Evolutionary conservation across 2,329 filamentous ascomycete genomes (phyloP).

Genomic region (Aureobasidium sp.): DNA sequence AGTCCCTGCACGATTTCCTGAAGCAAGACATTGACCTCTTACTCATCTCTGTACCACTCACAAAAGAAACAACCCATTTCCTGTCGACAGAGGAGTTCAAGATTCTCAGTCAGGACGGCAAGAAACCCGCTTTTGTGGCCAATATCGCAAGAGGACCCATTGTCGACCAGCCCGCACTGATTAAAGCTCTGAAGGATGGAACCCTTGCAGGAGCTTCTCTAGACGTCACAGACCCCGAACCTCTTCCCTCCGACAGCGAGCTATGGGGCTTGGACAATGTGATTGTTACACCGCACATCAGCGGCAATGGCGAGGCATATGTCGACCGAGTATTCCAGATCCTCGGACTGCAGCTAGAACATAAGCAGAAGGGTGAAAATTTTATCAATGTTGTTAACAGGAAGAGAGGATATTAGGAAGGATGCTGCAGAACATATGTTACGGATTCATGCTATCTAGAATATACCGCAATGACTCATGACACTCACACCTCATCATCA

Average conservation of each 20-base stretch:
- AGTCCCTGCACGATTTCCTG: conserved; percentile 46
- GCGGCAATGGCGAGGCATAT: conserved; percentile 48
- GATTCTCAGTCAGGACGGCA: conserved; percentile 23
- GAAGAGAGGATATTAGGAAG: conserved; percentile 49
- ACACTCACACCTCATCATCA: background rate
- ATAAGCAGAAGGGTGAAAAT: conserved; percentile 43
- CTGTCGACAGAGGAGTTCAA: conserved; percentile 48
- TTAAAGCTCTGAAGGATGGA: conserved; percentile 51
- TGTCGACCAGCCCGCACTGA: conserved; percentile 53
- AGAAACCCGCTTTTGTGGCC: conserved; percentile 45
- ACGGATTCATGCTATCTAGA: background rate
- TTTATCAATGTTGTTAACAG: conserved; percentile 56
- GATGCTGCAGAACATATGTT: background rate
- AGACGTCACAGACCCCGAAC: conserved; percentile 74
- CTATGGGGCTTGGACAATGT: conserved; percentile 64
- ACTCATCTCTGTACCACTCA: conserved; percentile 50
- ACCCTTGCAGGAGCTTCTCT: conserved; percentile 59
- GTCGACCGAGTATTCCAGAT: conserved; percentile 50
- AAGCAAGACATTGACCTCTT: conserved; percentile 49
- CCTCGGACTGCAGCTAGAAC: conserved; percentile 48
- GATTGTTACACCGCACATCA: conserved; percentile 61
- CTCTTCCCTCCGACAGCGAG: conserved; percentile 57
- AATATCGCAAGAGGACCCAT: conserved; percentile 64
- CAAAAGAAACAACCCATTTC: conserved; percentile 45
- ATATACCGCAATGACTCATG: background rate